Conservation (phyloP, 2,329 filamentous ascomycete species). For the Dryadomyces quercivorus region DNA sequence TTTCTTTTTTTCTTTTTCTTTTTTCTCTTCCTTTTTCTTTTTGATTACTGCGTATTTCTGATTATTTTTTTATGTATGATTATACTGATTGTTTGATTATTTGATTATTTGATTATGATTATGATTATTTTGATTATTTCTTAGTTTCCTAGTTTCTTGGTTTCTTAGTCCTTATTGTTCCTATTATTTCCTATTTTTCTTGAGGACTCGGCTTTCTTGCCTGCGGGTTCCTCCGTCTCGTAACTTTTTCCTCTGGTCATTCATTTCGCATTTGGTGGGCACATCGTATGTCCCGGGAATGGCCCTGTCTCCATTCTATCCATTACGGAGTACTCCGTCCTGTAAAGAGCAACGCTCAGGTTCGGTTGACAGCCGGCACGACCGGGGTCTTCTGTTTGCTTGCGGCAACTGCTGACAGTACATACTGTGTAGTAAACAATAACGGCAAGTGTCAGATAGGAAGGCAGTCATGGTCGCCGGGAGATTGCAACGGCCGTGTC, state of each 20-base stretch:
- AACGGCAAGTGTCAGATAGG: not conserved
- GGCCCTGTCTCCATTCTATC: not conserved
- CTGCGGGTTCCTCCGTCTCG: not conserved
- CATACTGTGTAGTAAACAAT: too few species aligned
- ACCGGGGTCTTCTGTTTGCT: not conserved
- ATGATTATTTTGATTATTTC: too few species aligned
- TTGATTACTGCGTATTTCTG: too few species aligned
- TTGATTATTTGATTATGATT: too few species aligned
- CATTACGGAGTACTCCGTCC: not conserved
- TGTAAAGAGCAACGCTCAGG: not conserved
- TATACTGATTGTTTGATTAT: too few species aligned
- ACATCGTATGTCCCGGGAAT: not conserved
- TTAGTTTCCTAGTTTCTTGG: too few species aligned
- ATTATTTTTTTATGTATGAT: too few species aligned
- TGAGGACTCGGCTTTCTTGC: not conserved
- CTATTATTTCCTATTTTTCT: not conserved
- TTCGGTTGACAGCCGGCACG: not conserved
- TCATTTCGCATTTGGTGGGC: not conserved
- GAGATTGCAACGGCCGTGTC: constrained; percentile 2
- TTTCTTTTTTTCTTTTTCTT: not conserved
- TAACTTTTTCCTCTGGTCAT: not conserved
- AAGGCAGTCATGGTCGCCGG: not conserved
- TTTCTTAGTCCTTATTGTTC: too few species aligned
- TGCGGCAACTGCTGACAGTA: not conserved
- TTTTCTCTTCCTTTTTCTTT: too few species aligned